phyloP scores from a whole-genome alignment of 805 yeast species.

The Candida oleophila region DNA sequence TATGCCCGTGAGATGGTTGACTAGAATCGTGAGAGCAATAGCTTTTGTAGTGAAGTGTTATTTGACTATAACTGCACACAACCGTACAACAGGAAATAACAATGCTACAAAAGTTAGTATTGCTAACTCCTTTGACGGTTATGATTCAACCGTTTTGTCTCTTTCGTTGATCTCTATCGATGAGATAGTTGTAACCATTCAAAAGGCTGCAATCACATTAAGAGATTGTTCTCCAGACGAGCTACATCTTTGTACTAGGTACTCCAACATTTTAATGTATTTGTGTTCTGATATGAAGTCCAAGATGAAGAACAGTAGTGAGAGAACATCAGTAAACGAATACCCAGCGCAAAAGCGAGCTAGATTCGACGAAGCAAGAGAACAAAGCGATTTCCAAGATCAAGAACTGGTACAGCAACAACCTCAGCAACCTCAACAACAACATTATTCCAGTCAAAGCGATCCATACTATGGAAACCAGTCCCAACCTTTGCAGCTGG shows the following conservation, averaged over 20 bases:
- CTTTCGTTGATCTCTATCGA: conserved; percentile 67
- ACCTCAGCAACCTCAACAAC: background rate
- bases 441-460: background rate
- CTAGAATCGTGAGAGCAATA: conserved; percentile 80
- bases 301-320: conserved; percentile 27
- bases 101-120: conserved; percentile 6
- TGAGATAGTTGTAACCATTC: conserved; percentile 66
- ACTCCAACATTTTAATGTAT: conserved; percentile 73
- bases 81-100: conserved; percentile 18
- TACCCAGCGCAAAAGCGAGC: conserved; percentile 2
- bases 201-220: conserved; percentile 68
- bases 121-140: conserved; percentile 22
- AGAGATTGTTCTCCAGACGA: conserved; percentile 89
- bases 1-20: conserved; percentile 94
- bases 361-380: background rate
- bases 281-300: conserved; percentile 73
- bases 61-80: conserved; percentile 56
- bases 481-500: background rate
- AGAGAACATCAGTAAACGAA: conserved; percentile 6
- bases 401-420: background rate
- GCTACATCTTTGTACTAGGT: conserved; percentile 76
- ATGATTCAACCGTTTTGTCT: conserved; percentile 52
- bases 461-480: background rate
- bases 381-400: background rate
- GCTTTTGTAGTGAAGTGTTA: conserved; percentile 89